Base-by-base conservation (phyloP, 345 rosid genomes). In the Microcos paniculata region DNA sequence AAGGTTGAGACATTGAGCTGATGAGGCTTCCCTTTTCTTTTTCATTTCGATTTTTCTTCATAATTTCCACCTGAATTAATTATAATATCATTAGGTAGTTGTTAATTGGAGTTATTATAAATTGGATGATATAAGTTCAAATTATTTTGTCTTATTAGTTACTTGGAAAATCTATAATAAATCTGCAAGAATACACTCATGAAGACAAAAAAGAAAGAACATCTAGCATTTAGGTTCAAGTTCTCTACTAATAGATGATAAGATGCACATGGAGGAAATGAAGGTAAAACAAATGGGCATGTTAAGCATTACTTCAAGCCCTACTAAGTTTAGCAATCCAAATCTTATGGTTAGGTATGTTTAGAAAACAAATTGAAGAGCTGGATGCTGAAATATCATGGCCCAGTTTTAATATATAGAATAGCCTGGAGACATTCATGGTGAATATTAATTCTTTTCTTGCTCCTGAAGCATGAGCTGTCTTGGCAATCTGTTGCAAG, bases 401-500 rank as follows among this genome's bases (percentile, higher is more conserved):
- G 12, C 65, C 21, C 58, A 68, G 2, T 68, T 26, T 35, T 35
- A 35, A 3, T 9, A 59, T 26, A 13, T 16, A 66, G 18, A 45
- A 24, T 43, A 45, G 40, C 53, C 21, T 23, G 28, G n/a, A 66
- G 38, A 43, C 33, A 45, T 45, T 26, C 53, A 67, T 45, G 45
- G 19, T 28, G 58, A 18, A 48, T 49, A 23, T 69, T 49, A 23
- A 69, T 18, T 30, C 11, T 49, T 49, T 31, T n/a, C 43, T 70
- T 51, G 58, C 73, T 51, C 31, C 5, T 31, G 73, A 70, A 70
- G 61, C 73, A 70, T 70, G 73, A 70, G 45, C 59, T 51, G 73
- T 70, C 61, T n/a, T 30, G 43, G 45, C 28, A 70, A 19, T 70
- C 45, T 51, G 19, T 51, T 70, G 59, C 14, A 49, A 69, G 43